These are phyloP conservation scores for Penicillium aurantiogriseum DNA, from an alignment of 2,329 filamentous ascomycete genomes.

Conservation along the genomic window DNA sequence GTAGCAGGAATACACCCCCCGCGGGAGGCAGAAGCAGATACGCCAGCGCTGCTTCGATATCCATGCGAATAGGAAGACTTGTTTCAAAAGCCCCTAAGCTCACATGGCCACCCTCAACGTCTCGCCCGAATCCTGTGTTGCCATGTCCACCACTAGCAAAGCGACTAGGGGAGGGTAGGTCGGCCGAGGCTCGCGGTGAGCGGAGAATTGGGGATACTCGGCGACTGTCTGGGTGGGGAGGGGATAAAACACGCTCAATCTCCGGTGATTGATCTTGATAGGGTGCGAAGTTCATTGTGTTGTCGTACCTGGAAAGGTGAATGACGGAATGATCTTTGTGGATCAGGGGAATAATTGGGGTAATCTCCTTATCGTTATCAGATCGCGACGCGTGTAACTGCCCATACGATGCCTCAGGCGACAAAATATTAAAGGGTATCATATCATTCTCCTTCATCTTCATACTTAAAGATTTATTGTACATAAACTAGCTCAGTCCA, in stretches of 20 bases:
- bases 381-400: conserved; percentile 14
- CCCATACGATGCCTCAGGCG: conserved; percentile 14
- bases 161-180: conserved; percentile 41
- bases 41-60: conserved; percentile 86
- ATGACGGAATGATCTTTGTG: conserved; percentile 1
- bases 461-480: conserved; percentile 17
- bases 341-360: conserved; percentile 6
- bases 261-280: conserved; percentile 94
- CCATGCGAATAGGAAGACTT: conserved; percentile 78
- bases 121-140: conserved; percentile 42
- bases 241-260: conserved; percentile 74
- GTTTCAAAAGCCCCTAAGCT: conserved; percentile 82
- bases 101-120: conserved; percentile 55
- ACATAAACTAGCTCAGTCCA: conserved; percentile 12
- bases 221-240: conserved; percentile 53
- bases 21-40: conserved; percentile 83
- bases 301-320: neutral
- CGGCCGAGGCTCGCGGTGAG: conserved; percentile 53
- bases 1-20: conserved; percentile 77
- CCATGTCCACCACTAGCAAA: conserved; percentile 40
- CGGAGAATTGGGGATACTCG: conserved; percentile 55
- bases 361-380: conserved; percentile 10
- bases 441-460: conserved; percentile 23
- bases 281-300: conserved; percentile 85
- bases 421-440: conserved; percentile 5